These are phyloP conservation scores for Kalmusia sp. DNA, from an alignment of 2,329 filamentous ascomycete genomes.

Conservation along the genomic window DNA sequence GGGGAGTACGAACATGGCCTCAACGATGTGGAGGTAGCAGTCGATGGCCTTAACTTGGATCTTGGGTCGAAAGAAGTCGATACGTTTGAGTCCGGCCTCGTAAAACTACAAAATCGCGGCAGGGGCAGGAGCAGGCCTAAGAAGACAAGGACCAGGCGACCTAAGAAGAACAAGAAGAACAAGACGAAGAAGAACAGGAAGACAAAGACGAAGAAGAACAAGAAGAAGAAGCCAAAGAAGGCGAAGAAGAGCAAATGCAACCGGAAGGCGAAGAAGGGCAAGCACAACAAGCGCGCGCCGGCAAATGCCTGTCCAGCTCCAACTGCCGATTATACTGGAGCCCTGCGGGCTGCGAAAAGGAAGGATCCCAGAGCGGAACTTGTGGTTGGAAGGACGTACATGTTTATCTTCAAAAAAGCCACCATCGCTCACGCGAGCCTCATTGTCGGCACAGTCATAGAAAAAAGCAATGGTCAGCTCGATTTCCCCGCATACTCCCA, in stretches of 20 bases:
- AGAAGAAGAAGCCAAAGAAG: not conserved
- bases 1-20: conserved; percentile 4
- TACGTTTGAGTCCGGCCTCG: not conserved
- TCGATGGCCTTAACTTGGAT: not conserved
- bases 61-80: conserved; percentile 3
- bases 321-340: not conserved
- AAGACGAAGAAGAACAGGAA: not conserved
- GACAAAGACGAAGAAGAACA: not conserved
- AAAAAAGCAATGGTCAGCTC: not conserved
- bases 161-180: not conserved
- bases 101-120: not conserved
- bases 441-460: not conserved
- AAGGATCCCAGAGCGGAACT: not conserved
- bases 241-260: not conserved
- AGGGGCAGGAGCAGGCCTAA: not conserved
- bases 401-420: not conserved
- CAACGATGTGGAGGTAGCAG: not conserved
- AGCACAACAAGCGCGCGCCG: not conserved
- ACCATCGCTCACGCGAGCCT: not conserved
- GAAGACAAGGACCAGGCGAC: not conserved
- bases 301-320: not conserved
- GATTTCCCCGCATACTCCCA: not conserved
- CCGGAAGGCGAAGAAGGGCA: not conserved
- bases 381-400: not conserved
- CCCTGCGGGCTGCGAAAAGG: not conserved